Conservation (phyloP, 1,284 basidiomycete species). For the Cystobasidiaceae sp. region DNA sequence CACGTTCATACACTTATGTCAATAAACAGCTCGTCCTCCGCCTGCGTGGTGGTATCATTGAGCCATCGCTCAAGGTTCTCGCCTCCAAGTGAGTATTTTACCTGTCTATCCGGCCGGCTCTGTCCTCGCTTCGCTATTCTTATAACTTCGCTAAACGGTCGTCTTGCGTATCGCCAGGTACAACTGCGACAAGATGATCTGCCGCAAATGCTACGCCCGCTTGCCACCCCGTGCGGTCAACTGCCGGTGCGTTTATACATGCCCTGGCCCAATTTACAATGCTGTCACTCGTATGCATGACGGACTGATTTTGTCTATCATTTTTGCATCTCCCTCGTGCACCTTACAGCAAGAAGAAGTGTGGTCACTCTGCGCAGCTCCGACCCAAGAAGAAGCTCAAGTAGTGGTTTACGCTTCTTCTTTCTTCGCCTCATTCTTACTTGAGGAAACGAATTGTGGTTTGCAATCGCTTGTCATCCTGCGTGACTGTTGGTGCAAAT, state of each 20-base stretch:
- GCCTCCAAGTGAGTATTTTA: slow-evolving; percentile 88
- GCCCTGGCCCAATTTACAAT: slow-evolving; percentile 58
- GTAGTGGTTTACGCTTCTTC: slow-evolving; percentile 54
- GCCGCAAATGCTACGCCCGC: slow-evolving; percentile 99
- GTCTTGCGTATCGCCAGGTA: no score
- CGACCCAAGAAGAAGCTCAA: slow-evolving; percentile 97
- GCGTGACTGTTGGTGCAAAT: background rate
- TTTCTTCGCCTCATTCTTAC: background rate
- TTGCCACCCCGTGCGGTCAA: slow-evolving; percentile 98
- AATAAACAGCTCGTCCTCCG: slow-evolving; percentile 17
- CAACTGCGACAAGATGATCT: slow-evolving; percentile 74
- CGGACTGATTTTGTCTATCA: background rate
- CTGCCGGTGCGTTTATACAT: no score
- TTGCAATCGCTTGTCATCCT: background rate
- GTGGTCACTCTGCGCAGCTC: slow-evolving; percentile 91
- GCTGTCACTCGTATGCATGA: background rate
- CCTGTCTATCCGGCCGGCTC: background rate
- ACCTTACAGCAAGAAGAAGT: slow-evolving; percentile 53
- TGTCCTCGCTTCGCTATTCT: background rate
- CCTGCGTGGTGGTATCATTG: slow-evolving; percentile 94
- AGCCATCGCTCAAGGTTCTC: slow-evolving; percentile 95
- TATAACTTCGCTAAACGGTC: background rate
- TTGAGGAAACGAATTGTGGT: background rate
- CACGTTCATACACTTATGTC: no score
- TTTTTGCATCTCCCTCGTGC: background rate